Conservation (phyloP, 208 protist species). For the Trypanosoma cruzi region DNA sequence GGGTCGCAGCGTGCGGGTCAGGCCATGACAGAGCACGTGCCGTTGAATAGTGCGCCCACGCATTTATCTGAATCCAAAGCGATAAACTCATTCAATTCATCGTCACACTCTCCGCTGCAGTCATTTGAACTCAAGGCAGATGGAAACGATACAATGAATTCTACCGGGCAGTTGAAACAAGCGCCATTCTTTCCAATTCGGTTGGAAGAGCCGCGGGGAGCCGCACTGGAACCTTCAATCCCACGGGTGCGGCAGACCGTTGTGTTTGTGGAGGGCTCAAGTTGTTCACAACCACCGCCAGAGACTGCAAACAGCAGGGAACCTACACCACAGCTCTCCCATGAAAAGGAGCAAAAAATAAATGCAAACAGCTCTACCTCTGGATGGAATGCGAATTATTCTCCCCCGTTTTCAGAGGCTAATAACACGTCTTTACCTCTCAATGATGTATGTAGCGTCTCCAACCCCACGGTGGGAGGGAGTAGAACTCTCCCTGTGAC, state of each 20-base stretch:
- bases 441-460: neutral
- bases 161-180: neutral
- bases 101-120: neutral
- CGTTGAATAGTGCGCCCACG: neutral
- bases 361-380: neutral
- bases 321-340: neutral
- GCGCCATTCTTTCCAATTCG: neutral
- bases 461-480: neutral
- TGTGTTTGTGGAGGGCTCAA: neutral
- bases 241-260: neutral
- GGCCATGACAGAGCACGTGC: neutral
- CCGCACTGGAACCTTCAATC: neutral
- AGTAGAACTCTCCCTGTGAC: neutral
- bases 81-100: neutral
- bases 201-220: neutral
- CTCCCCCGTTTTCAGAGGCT: too few species aligned
- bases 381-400: neutral
- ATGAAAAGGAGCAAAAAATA: neutral
- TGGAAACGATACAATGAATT: neutral
- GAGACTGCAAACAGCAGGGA: neutral
- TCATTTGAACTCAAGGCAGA: neutral
- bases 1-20: neutral
- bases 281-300: neutral
- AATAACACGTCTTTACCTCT: neutral
- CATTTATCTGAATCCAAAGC: neutral